These are phyloP conservation scores for Quercus berberidifolia DNA, from an alignment of 306 rosid genomes.

Conservation along the genomic window DNA sequence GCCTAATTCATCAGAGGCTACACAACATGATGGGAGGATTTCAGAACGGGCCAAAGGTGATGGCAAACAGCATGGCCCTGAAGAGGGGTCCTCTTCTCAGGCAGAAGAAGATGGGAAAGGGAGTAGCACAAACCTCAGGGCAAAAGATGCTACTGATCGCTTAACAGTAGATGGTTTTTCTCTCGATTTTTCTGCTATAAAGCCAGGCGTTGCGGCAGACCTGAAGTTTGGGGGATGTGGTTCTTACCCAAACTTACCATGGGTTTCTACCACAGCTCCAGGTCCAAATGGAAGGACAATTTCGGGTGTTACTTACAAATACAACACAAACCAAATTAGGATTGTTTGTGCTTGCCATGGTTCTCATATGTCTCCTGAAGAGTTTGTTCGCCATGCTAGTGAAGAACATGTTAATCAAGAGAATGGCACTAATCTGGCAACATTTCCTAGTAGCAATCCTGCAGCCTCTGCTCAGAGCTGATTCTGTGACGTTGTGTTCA, in stretches of 20 bases:
- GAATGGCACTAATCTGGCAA: constrained; percentile 39
- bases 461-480: constrained; percentile 75
- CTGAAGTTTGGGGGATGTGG: constrained; percentile 90
- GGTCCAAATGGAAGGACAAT: constrained; percentile 83
- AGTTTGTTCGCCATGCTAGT: constrained; percentile 78
- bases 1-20: constrained; percentile 47
- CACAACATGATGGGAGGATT: constrained; percentile 54
- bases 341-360: constrained; percentile 97
- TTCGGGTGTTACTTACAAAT: constrained; percentile 90
- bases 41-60: constrained; percentile 62
- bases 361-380: constrained; percentile 83
- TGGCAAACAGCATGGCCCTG: constrained; percentile 58
- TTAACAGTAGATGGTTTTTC: constrained; percentile 47
- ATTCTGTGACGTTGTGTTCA: constrained; percentile 31
- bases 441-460: constrained; percentile 61
- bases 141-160: constrained; percentile 59
- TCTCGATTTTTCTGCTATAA: constrained; percentile 64
- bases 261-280: constrained; percentile 90
- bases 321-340: constrained; percentile 60
- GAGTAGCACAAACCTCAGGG: constrained; percentile 62
- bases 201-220: constrained; percentile 84
- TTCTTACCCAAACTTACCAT: constrained; percentile 82
- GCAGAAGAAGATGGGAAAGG: constrained; percentile 70
- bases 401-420: constrained; percentile 55
- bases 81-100: constrained; percentile 70